A percentile compares a stretch with the other conserved stretches of the same genome.
phyloP scores from a whole-genome alignment of 1,284 basidiomycete species.

The Sanghuangporus baumii region DNA sequence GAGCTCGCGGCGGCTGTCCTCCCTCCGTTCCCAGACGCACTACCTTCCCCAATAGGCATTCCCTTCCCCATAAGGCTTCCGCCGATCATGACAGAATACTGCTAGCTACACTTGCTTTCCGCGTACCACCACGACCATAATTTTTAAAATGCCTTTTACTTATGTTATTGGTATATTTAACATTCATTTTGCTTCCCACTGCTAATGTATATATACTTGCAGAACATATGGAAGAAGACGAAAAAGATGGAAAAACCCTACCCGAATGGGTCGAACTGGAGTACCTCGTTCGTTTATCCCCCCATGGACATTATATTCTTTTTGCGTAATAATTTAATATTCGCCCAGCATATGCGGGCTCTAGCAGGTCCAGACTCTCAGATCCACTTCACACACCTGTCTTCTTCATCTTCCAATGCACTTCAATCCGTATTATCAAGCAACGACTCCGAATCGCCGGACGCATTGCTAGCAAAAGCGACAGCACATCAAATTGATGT shows the following conservation, averaged over 20 bases:
- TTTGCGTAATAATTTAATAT: background rate
- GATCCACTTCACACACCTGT: slow-evolving; percentile 84
- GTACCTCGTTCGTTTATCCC: slow-evolving; percentile 39
- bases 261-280: slow-evolving; percentile 91
- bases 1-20: background rate
- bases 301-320: slow-evolving; percentile 26
- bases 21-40: background rate
- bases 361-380: slow-evolving; percentile 62
- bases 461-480: slow-evolving; percentile 37
- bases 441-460: slow-evolving; percentile 16
- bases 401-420: slow-evolving; percentile 56
- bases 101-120: background rate
- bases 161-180: slow-evolving; percentile 34
- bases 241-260: slow-evolving; percentile 59
- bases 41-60: slow-evolving; percentile 11
- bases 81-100: too few species aligned
- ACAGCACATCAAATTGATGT: slow-evolving; percentile 61
- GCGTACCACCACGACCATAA: background rate
- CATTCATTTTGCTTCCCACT: background rate
- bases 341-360: slow-evolving; percentile 74
- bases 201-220: background rate
- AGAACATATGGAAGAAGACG: slow-evolving; percentile 96
- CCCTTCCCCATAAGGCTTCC: background rate
- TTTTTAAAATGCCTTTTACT: slow-evolving; percentile 20
- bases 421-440: slow-evolving; percentile 41